Conservation (phyloP, 495 filamentous ascomycete genomes). For the Sordaria brevicollis region DNA sequence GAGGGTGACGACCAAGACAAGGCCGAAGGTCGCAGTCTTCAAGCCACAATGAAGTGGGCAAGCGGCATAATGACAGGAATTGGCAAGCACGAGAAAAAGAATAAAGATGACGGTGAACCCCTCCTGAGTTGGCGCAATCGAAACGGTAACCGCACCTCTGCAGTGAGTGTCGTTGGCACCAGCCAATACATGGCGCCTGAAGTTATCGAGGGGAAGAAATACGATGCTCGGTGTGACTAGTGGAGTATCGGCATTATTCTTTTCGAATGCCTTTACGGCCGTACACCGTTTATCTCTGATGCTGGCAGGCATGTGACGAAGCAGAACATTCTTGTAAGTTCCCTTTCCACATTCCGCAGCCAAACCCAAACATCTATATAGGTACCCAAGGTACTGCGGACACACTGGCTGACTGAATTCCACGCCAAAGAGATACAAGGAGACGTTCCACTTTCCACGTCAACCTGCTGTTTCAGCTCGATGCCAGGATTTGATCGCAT, state of each 20-base stretch:
- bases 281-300: constrained; percentile 78
- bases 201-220: constrained; percentile 69
- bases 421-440: constrained; percentile 26
- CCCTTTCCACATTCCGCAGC: too few species aligned
- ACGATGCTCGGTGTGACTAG: constrained; percentile 92
- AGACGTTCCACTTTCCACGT: constrained; percentile 53
- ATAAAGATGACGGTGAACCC: constrained; percentile 31
- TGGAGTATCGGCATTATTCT: constrained; percentile 92
- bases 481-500: constrained; percentile 63
- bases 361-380: background rate
- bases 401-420: background rate
- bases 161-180: constrained; percentile 83
- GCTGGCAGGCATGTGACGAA: constrained; percentile 69
- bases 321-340: constrained; percentile 61
- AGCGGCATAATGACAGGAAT: constrained; percentile 36
- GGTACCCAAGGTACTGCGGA: background rate
- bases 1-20: constrained; percentile 67
- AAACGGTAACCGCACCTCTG: constrained; percentile 59
- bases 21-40: constrained; percentile 39
- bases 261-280: constrained; percentile 88
- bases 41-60: constrained; percentile 36
- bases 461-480: constrained; percentile 47
- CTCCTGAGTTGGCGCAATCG: constrained; percentile 72
- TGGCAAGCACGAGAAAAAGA: constrained; percentile 38
- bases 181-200: constrained; percentile 98